A percentile compares a stretch with the other conserved stretches of the same genome.
Evolutionary conservation across 441 rosid species (phyloP).

Genomic region (Francoa sonchifolia): DNA sequence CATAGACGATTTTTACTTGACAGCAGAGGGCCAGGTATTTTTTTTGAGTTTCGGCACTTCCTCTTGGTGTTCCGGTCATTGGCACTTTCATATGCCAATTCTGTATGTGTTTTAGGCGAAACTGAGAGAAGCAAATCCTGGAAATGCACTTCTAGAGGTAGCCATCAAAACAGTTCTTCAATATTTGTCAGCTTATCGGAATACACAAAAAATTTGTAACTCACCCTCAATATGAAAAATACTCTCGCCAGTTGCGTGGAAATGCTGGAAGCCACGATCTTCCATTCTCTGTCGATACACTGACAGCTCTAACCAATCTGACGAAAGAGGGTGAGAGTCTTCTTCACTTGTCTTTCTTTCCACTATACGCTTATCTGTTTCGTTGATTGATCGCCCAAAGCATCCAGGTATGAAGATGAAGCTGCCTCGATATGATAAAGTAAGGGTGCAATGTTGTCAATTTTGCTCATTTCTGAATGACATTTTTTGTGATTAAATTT

Average conservation of each 20-base stretch:
- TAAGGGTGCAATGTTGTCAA: conserved; percentile 9
- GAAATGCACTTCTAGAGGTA: conserved; percentile 82
- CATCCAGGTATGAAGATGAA: conserved; percentile 1
- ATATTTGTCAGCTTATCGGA: not conserved
- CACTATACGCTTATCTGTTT: not conserved
- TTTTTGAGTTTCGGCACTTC: conserved; percentile 4
- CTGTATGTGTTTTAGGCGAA: conserved; percentile 37
- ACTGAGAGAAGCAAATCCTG: conserved; percentile 60
- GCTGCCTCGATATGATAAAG: conserved; percentile 2
- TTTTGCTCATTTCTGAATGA: conserved; percentile 2
- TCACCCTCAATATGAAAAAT: too few species aligned
- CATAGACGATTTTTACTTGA: conserved; percentile 86
- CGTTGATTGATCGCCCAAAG: not conserved
- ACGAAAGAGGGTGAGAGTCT: not conserved
- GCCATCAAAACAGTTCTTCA: conserved; percentile 5
- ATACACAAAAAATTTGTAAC: not conserved
- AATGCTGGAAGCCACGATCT: conserved; percentile 4
- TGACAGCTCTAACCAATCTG: not conserved
- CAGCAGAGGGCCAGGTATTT: conserved; percentile 75
- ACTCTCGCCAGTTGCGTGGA: conserved; percentile 4
- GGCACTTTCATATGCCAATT: conserved; percentile 8
- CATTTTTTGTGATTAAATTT: conserved; percentile 3
- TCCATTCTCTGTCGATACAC: not conserved
- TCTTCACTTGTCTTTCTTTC: not conserved
- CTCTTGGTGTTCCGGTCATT: too few species aligned